These are phyloP conservation scores for Phytomonas francai DNA, from an alignment of 208 protist species.

Conservation along the genomic window DNA sequence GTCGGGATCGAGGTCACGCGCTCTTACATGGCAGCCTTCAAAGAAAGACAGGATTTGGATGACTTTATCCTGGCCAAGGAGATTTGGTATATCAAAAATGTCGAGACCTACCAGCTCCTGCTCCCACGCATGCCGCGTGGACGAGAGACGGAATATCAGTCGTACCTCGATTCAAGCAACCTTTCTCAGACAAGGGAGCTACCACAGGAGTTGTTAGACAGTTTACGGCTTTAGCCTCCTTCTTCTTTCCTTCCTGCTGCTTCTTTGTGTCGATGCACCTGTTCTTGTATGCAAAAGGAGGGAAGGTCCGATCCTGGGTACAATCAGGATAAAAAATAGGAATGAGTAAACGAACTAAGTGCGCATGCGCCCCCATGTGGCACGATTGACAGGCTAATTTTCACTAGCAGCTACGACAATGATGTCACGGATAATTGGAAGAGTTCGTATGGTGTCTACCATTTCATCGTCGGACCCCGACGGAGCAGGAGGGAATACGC, in stretches of 20 bases:
- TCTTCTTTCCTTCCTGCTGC: constrained; percentile 10
- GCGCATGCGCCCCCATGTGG: not conserved
- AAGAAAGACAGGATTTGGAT: constrained; percentile 78
- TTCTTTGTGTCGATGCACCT: not conserved
- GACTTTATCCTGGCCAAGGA: constrained; percentile 85
- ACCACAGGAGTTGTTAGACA: constrained; percentile 41
- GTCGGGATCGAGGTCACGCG: constrained; percentile 66
- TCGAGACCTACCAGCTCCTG: constrained; percentile 81
- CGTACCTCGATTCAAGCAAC: constrained; percentile 37
- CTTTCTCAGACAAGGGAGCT: constrained; percentile 23
- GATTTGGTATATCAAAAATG: constrained; percentile 89
- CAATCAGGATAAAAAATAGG: not conserved
- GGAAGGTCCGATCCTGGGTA: not conserved
- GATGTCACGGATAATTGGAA: not conserved
- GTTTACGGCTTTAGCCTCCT: constrained; percentile 23
- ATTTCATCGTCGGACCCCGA: not conserved
- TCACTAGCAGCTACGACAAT: not conserved
- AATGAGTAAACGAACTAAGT: not conserved
- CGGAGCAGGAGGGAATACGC: not conserved
- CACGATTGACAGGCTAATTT: not conserved
- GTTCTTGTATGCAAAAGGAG: not conserved
- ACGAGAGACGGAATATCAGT: constrained; percentile 59
- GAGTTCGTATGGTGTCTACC: not conserved
- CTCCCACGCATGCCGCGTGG: constrained; percentile 73
- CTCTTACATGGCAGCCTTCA: constrained; percentile 66